A percentile compares a stretch with the other conserved stretches of the same genome.
Conservation (phyloP, 2,329 filamentous ascomycete species). For the Alternaria sp. region DNA sequence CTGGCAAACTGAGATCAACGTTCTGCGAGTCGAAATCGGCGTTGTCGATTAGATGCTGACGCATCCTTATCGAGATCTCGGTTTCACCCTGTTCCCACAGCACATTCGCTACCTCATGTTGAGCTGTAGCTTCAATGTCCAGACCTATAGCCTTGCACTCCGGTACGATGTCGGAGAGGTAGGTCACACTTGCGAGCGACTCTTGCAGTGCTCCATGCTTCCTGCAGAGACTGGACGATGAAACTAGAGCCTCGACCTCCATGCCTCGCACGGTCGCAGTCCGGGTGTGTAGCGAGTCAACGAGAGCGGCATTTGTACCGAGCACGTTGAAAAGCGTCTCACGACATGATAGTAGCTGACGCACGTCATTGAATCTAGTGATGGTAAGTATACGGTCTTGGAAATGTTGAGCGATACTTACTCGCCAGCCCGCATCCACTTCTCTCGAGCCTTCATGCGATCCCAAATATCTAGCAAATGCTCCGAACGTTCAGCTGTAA, state of each 20-base stretch:
- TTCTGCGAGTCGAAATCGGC: constrained; percentile 40
- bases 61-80: constrained; percentile 84
- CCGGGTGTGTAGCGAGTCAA: constrained; percentile 66
- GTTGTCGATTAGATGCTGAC: constrained; percentile 67
- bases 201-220: constrained; percentile 85
- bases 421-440: constrained; percentile 85
- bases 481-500: constrained; percentile 65
- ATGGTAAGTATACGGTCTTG: constrained; percentile 42
- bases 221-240: constrained; percentile 76
- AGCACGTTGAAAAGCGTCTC: constrained; percentile 83
- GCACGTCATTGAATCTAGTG: constrained; percentile 75
- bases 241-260: constrained; percentile 78
- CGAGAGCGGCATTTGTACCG: constrained; percentile 70
- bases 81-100: constrained; percentile 95
- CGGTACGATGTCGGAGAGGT: constrained; percentile 77
- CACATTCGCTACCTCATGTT: constrained; percentile 84
- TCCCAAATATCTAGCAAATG: constrained; percentile 68
- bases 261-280: constrained; percentile 69
- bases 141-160: constrained; percentile 74
- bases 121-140: constrained; percentile 76
- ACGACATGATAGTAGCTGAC: constrained; percentile 79
- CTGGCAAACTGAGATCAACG: constrained; percentile 54
- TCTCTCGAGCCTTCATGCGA: constrained; percentile 68
- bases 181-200: constrained; percentile 82
- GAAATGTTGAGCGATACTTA: constrained; percentile 52